Evolutionary conservation across 768 basidiomycete species (phyloP).

Genomic region (Strobilomyces dryophilus): DNA sequence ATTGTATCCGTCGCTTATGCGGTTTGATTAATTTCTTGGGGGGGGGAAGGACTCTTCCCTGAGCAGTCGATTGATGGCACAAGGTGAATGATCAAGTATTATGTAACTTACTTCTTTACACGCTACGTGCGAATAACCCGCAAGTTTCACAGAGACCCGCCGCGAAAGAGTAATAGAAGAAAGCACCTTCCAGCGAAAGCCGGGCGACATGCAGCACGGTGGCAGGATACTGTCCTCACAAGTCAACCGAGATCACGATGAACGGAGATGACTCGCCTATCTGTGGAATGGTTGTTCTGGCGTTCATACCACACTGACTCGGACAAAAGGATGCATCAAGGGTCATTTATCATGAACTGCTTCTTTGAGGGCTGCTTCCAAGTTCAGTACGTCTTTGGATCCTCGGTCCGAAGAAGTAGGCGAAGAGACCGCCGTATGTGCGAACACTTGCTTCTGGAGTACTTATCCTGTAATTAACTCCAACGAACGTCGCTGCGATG

Average conservation of each 20-base stretch:
- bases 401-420: neutral
- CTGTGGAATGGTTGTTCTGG: neutral
- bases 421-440: neutral
- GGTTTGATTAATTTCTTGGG: neutral
- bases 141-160: neutral
- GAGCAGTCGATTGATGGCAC: neutral
- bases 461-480: neutral
- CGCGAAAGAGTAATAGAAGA: neutral
- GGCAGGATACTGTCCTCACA: too few relatives aligned
- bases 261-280: neutral
- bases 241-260: neutral
- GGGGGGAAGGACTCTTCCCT: neutral
- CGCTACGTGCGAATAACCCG: neutral
- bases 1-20: neutral
- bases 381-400: neutral
- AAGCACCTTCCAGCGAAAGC: neutral
- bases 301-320: neutral
- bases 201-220: too few relatives aligned
- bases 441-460: neutral
- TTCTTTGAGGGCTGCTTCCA: neutral
- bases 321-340: neutral
- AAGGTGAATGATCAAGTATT: too few relatives aligned
- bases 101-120: neutral
- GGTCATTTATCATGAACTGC: neutral
- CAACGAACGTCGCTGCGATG: neutral